A percentile compares a stretch with the other conserved stretches of the same genome.
Evolutionary conservation across 441 rosid species (phyloP).

Genomic region (Populus tomentosa): DNA sequence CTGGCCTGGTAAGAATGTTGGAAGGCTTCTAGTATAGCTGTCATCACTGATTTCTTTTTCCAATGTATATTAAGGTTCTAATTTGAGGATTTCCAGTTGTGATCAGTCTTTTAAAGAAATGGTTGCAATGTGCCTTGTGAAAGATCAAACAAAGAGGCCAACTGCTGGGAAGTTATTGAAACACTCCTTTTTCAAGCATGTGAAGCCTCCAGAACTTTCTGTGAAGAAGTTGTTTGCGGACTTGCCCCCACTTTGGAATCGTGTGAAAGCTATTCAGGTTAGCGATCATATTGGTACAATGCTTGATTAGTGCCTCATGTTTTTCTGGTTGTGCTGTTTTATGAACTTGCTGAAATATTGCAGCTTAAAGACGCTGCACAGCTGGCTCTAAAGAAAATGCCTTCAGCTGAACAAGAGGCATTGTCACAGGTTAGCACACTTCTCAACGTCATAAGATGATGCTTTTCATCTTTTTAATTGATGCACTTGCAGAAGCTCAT

Average conservation of each 20-base stretch:
- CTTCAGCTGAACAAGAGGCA: conserved; percentile 90
- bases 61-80: conserved; percentile 45
- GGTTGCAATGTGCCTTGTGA: conserved; percentile 99
- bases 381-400: conserved; percentile 84
- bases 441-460: not conserved
- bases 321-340: conserved; percentile 8
- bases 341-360: conserved; percentile 24
- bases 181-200: conserved; percentile 87
- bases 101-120: conserved; percentile 99
- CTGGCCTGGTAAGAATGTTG: conserved; percentile 1
- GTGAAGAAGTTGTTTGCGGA: conserved; percentile 74
- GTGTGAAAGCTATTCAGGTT: conserved; percentile 96
- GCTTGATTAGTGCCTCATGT: conserved; percentile 14
- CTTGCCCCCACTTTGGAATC: conserved; percentile 84
- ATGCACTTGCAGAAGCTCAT: not conserved
- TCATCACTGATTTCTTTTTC: conserved; percentile 13
- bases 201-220: conserved; percentile 81
- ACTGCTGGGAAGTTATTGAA: conserved; percentile 90
- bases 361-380: conserved; percentile 97
- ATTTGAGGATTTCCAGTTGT: conserved; percentile 89
- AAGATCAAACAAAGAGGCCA: conserved; percentile 98
- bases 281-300: conserved; percentile 21
- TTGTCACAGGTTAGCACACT: conserved; percentile 64
- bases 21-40: conserved; percentile 6
- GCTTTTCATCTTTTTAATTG: not conserved